Percentiles rank a stretch among this genome's conserved stretches.
These are phyloP conservation scores for Silene noctiflora DNA, from an alignment of 179 eudicot species.

Conservation along the genomic window DNA sequence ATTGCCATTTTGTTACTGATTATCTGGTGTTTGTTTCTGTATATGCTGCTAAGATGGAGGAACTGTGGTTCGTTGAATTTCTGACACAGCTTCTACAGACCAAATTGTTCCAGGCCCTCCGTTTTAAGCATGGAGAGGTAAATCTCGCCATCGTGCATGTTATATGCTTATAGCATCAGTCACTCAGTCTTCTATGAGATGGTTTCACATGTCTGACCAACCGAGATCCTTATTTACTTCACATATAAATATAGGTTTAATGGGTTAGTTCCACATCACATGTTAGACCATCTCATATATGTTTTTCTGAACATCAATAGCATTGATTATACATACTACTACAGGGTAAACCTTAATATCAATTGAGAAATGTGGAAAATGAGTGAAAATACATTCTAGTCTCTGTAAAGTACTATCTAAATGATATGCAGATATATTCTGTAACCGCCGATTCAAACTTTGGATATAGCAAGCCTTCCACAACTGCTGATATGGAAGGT, in stretches of 20 bases:
- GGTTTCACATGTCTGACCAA: too few species aligned
- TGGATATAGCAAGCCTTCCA: slow-evolving; percentile 80
- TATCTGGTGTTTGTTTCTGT: background rate
- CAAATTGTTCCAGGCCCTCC: slow-evolving; percentile 67
- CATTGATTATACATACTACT: background rate
- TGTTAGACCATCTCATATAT: too few species aligned
- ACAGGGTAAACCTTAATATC: too few species aligned
- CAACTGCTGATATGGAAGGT: slow-evolving; percentile 60
- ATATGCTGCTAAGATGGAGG: slow-evolving; percentile 51
- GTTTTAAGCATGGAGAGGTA: slow-evolving; percentile 82
- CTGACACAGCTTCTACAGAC: slow-evolving; percentile 69
- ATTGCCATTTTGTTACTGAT: slow-evolving; percentile 1
- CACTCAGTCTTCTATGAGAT: too few species aligned
- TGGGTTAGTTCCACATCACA: too few species aligned
- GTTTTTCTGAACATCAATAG: background rate
- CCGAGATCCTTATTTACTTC: too few species aligned
- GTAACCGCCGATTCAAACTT: slow-evolving; percentile 65
- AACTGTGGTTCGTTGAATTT: slow-evolving; percentile 54
- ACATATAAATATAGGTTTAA: too few species aligned
- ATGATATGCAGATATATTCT: slow-evolving; percentile 57
- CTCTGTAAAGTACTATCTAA: background rate
- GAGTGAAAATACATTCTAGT: too few species aligned
- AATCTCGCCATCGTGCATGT: slow-evolving; percentile 3
- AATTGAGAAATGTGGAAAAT: too few species aligned
- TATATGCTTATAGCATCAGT: background rate